phyloP scores from a whole-genome alignment of 805 yeast genomes.

The Candida michaelii region DNA sequence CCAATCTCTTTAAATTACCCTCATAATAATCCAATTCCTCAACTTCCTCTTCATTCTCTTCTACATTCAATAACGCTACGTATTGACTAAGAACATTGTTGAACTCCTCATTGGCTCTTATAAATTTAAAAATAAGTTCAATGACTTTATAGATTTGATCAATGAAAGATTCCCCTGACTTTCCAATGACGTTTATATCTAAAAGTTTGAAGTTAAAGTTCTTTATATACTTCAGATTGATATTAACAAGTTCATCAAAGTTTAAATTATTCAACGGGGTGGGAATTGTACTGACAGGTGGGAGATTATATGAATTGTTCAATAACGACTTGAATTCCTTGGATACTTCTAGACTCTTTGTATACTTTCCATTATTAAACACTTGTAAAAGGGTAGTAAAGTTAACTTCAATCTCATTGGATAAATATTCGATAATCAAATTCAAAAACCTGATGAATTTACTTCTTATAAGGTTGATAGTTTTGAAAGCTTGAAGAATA shows the following conservation, averaged over 20 bases:
- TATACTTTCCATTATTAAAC: slow-evolving; percentile 20
- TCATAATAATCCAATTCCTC: slow-evolving; percentile 31
- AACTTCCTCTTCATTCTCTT: slow-evolving; percentile 20
- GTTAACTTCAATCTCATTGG: slow-evolving; percentile 47
- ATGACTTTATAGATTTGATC: slow-evolving; percentile 32
- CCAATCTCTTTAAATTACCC: slow-evolving; percentile 32
- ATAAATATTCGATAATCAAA: slow-evolving; percentile 39
- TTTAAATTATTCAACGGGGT: slow-evolving; percentile 10
- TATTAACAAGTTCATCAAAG: slow-evolving; percentile 48
- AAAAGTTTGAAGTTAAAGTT: slow-evolving; percentile 33
- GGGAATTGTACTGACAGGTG: slow-evolving; percentile 3
- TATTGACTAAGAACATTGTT: slow-evolving; percentile 27
- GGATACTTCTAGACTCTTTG: slow-evolving; percentile 6
- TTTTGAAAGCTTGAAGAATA: slow-evolving; percentile 31
- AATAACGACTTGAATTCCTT: slow-evolving; percentile 11
- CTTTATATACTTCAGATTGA: slow-evolving; percentile 32
- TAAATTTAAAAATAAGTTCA: slow-evolving; percentile 32
- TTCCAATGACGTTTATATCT: slow-evolving; percentile 30
- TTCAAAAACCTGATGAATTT: slow-evolving; percentile 43
- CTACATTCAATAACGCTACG: slow-evolving; percentile 27
- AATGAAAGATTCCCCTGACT: slow-evolving; percentile 29
- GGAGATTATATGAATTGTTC: slow-evolving; percentile 9
- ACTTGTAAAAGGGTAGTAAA: slow-evolving; percentile 25
- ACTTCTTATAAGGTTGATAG: slow-evolving; percentile 37
- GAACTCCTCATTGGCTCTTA: slow-evolving; percentile 36